Evolutionary conservation across 768 basidiomycete genomes (phyloP).

Genomic region (Cyclocybe cylindracea): DNA sequence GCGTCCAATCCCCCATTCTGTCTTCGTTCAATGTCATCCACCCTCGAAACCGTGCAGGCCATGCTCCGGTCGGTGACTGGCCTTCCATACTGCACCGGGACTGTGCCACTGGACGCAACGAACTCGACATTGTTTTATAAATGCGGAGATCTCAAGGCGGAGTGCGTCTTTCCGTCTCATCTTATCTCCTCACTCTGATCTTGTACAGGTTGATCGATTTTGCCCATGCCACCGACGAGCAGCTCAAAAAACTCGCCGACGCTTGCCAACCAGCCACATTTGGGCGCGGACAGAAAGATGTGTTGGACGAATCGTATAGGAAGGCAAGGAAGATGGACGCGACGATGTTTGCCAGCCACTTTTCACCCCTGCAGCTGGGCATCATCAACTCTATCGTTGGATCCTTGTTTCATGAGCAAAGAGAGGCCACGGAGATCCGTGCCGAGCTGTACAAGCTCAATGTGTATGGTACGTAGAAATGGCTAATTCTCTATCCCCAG

Average conservation of each 20-base stretch:
- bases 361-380: slow-evolving; percentile 25
- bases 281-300: slow-evolving; percentile 24
- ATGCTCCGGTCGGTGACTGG: too few relatives aligned
- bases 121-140: too few relatives aligned
- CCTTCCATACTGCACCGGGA: too few relatives aligned
- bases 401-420: slow-evolving; percentile 19
- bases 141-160: too few relatives aligned
- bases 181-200: too few relatives aligned
- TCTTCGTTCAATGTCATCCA: too few relatives aligned
- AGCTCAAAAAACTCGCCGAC: slow-evolving; percentile 18
- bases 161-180: too few relatives aligned
- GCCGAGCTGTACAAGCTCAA: slow-evolving; percentile 46
- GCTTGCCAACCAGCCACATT: slow-evolving; percentile 29
- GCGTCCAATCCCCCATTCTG: too few relatives aligned
- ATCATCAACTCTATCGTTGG: slow-evolving; percentile 25
- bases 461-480: slow-evolving; percentile 36
- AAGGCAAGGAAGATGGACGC: slow-evolving; percentile 31
- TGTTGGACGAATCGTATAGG: slow-evolving; percentile 31
- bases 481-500: too few relatives aligned
- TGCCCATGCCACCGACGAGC: neutral
- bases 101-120: too few relatives aligned
- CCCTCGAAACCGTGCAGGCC: too few relatives aligned
- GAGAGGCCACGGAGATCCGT: slow-evolving; percentile 19
- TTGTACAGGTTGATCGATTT: neutral
- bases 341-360: slow-evolving; percentile 26